These are phyloP conservation scores for Crithidia brevicula DNA, from an alignment of 208 protist genomes.

Conservation along the genomic window DNA sequence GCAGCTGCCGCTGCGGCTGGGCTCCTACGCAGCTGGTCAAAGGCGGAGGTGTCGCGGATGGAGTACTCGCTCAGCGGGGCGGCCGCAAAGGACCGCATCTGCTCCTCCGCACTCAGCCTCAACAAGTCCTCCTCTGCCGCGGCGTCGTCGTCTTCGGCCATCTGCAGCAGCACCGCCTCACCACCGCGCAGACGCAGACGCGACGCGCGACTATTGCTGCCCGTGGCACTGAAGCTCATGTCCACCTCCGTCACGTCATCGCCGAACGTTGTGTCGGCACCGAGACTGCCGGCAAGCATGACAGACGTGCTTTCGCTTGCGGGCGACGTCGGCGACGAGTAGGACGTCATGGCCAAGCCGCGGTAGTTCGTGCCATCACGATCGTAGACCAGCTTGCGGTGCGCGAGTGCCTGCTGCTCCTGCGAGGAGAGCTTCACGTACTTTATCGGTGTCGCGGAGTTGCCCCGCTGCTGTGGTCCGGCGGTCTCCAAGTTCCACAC, in stretches of 20 bases:
- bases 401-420: constrained; percentile 79
- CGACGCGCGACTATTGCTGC: constrained; percentile 13
- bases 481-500: constrained; percentile 75
- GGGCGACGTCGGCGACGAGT: constrained; percentile 17
- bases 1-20: background rate
- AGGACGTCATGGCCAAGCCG: constrained; percentile 34
- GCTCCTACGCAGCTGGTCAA: constrained; percentile 4
- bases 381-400: constrained; percentile 71
- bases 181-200: constrained; percentile 53
- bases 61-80: constrained; percentile 17
- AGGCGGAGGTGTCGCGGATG: background rate
- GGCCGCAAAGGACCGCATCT: constrained; percentile 3
- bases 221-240: constrained; percentile 6
- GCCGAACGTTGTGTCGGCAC: background rate
- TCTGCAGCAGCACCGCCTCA: constrained; percentile 59
- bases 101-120: constrained; percentile 21
- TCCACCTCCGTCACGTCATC: constrained; percentile 6
- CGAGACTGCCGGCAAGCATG: constrained; percentile 4
- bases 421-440: constrained; percentile 63
- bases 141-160: constrained; percentile 39
- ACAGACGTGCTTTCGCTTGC: constrained; percentile 2
- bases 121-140: constrained; percentile 38
- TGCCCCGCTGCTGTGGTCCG: constrained; percentile 23
- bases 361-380: constrained; percentile 74
- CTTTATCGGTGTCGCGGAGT: constrained; percentile 26